These are phyloP conservation scores for Agrostemma githago DNA, from an alignment of 148 eudicot species.

Conservation along the genomic window DNA sequence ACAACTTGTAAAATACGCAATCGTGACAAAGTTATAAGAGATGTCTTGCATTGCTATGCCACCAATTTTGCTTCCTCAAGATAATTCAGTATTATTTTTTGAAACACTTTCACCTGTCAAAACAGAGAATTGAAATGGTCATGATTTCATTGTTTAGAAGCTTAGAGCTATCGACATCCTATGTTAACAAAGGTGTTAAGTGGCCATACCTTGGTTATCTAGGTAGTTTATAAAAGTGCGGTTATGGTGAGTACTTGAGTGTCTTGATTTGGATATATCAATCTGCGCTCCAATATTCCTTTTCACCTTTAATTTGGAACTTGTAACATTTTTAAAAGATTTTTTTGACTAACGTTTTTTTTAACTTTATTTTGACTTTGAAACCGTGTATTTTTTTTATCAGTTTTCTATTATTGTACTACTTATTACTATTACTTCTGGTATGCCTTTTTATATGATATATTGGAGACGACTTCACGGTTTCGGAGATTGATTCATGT, in stretches of 20 bases:
- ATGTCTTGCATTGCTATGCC: background rate
- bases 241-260: background rate
- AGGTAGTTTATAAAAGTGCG: background rate
- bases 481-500: too few relatives aligned
- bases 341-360: too few relatives aligned
- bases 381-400: too few relatives aligned
- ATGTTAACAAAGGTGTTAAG: constrained; percentile 7
- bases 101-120: background rate
- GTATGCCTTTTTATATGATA: too few relatives aligned
- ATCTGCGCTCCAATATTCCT: background rate
- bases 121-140: background rate
- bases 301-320: too few relatives aligned
- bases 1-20: background rate
- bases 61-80: background rate
- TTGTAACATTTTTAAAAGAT: too few relatives aligned
- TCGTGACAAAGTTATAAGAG: background rate
- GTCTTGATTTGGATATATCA: background rate
- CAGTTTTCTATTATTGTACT: too few relatives aligned
- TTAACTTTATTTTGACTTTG: too few relatives aligned
- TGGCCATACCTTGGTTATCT: background rate
- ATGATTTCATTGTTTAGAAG: constrained; percentile 4
- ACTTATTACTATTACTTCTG: too few relatives aligned
- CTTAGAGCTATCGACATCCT: background rate
- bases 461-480: too few relatives aligned
- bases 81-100: background rate